Evolutionary conservation across 345 rosid species (phyloP).

Genomic region (Zanthoxylum bungeanum): DNA sequence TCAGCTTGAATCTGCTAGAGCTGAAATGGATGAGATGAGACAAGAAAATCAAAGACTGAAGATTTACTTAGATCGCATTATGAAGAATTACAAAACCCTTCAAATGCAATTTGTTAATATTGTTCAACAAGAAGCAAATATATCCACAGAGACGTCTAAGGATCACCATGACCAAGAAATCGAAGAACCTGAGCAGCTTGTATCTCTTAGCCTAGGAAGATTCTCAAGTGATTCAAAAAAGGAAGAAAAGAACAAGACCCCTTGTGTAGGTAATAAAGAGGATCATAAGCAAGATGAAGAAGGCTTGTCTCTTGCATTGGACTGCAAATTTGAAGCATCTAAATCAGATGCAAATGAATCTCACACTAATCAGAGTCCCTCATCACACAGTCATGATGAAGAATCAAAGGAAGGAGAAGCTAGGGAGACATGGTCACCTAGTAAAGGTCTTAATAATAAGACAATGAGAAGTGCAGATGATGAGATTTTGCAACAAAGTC

Average conservation of each 20-base stretch:
- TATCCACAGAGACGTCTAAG: not conserved
- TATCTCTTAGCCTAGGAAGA: conserved; percentile 76
- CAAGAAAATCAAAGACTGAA: conserved; percentile 81
- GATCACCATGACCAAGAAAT: conserved; percentile 10
- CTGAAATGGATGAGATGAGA: conserved; percentile 66
- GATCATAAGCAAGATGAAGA: conserved; percentile 20
- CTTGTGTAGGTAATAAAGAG: conserved; percentile 19
- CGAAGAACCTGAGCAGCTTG: conserved; percentile 56
- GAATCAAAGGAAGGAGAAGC: conserved; percentile 46
- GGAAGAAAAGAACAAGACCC: conserved; percentile 28
- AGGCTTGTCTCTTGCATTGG: conserved; percentile 46
- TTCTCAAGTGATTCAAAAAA: conserved; percentile 31
- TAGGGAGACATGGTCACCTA: conserved; percentile 37
- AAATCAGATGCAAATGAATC: conserved; percentile 28
- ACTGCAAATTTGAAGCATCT: conserved; percentile 47
- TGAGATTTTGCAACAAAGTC: conserved; percentile 53
- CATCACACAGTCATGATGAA: too few relatives aligned
- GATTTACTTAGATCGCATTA: conserved; percentile 38
- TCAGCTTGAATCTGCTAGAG: conserved; percentile 59
- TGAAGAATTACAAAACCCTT: conserved; percentile 63
- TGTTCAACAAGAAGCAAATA: conserved; percentile 35
- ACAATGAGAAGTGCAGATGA: conserved; percentile 38
- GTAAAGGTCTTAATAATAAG: conserved; percentile 38
- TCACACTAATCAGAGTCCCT: too few relatives aligned
- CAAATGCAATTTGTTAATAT: conserved; percentile 49